These are phyloP conservation scores for Chrysopogon serrulatus DNA, from an alignment of 176 grass and related monocot species.

Conservation along the genomic window DNA sequence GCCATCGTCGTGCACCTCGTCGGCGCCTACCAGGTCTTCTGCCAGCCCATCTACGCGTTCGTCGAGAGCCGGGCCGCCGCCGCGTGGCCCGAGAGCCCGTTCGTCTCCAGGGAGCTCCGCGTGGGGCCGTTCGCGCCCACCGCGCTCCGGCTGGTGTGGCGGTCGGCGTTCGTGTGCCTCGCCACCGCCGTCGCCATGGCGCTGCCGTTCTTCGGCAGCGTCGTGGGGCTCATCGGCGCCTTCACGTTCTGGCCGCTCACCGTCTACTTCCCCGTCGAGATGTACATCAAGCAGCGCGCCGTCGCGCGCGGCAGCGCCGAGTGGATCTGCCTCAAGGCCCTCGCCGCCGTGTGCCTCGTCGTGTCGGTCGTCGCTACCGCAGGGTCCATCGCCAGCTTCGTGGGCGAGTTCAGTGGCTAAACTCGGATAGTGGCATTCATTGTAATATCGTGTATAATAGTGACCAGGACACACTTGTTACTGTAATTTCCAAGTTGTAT, in stretches of 20 bases:
- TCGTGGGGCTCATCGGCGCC: slow-evolving; percentile 60
- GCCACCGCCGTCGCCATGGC: slow-evolving; percentile 51
- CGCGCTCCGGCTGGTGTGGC: slow-evolving; percentile 51
- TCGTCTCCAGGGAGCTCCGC: slow-evolving; percentile 40
- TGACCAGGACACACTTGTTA: not conserved
- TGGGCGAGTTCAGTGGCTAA: slow-evolving; percentile 26
- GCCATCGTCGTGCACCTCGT: slow-evolving; percentile 68
- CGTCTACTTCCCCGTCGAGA: slow-evolving; percentile 93
- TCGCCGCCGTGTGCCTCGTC: slow-evolving; percentile 31
- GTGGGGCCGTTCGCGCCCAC: slow-evolving; percentile 15
- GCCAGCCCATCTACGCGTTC: slow-evolving; percentile 66
- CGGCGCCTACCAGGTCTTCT: slow-evolving; percentile 65
- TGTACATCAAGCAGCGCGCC: slow-evolving; percentile 70
- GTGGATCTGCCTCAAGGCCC: slow-evolving; percentile 34
- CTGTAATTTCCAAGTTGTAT: not conserved
- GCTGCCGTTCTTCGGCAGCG: slow-evolving; percentile 61
- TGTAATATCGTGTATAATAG: not conserved
- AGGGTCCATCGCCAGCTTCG: slow-evolving; percentile 50
- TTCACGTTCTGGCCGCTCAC: slow-evolving; percentile 93
- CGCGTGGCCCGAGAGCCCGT: slow-evolving; percentile 41
- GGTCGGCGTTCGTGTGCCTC: slow-evolving; percentile 42
- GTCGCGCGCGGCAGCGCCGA: slow-evolving; percentile 27
- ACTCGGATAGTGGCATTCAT: not conserved
- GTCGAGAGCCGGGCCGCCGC: slow-evolving; percentile 40
- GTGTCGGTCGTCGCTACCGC: slow-evolving; percentile 32